Conservation (phyloP, 805 yeast species). For the Vanderwaltozyma tropicalis region DNA sequence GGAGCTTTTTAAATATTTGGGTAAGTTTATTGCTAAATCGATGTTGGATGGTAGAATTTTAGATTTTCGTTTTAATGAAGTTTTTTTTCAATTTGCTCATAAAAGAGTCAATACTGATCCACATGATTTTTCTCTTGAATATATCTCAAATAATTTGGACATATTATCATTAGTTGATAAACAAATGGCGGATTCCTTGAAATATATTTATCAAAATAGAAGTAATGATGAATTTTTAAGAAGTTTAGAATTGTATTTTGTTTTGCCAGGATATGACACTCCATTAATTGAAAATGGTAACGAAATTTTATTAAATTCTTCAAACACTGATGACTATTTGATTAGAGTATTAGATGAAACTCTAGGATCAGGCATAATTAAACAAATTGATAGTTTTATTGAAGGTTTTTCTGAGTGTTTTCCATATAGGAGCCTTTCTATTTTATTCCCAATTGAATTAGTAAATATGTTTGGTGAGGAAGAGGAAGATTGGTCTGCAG, state of each 20-base stretch:
- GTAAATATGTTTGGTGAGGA: slow-evolving; percentile 62
- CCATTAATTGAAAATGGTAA: slow-evolving; percentile 52
- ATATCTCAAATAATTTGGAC: slow-evolving; percentile 21
- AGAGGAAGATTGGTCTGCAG: slow-evolving; percentile 78
- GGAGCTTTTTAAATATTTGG: slow-evolving; percentile 54
- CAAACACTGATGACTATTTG: slow-evolving; percentile 51
- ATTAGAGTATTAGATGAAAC: slow-evolving; percentile 46
- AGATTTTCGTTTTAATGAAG: slow-evolving; percentile 66
- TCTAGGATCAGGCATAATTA: slow-evolving; percentile 49
- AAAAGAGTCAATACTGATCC: slow-evolving; percentile 6
- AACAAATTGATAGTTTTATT: slow-evolving; percentile 59
- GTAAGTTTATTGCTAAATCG: slow-evolving; percentile 79
- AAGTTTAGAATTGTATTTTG: slow-evolving; percentile 52
- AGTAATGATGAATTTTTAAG: slow-evolving; percentile 22
- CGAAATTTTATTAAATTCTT: slow-evolving; percentile 35
- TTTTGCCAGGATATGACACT: slow-evolving; percentile 64
- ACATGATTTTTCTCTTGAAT: slow-evolving; percentile 2
- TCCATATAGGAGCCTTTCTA: slow-evolving; percentile 60
- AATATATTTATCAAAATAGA: slow-evolving; percentile 37
- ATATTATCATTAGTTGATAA: slow-evolving; percentile 45
- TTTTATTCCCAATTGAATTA: slow-evolving; percentile 69
- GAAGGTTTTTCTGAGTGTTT: slow-evolving; percentile 77
- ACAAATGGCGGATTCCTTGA: slow-evolving; percentile 47
- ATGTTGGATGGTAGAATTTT: slow-evolving; percentile 78
- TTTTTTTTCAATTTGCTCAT: slow-evolving; percentile 55